Evolutionary conservation across 1,284 basidiomycete species (phyloP).

Genomic region (Naganishia liquefaciens): DNA sequence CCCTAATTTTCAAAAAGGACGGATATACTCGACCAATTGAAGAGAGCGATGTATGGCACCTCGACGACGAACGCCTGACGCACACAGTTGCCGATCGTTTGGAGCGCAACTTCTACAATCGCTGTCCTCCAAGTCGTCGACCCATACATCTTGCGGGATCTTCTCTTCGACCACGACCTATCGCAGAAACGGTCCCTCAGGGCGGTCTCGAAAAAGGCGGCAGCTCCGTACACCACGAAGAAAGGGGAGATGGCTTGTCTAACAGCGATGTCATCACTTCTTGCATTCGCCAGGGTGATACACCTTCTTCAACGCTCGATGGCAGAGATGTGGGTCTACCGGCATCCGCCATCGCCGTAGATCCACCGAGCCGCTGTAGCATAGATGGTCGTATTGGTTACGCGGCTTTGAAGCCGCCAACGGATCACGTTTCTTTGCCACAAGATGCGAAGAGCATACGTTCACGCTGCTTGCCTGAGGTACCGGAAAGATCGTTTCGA

Average conservation of each 20-base stretch:
- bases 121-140: slow-evolving; percentile 25
- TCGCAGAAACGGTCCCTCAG: background rate
- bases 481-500: background rate
- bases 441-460: too few species aligned
- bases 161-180: background rate
- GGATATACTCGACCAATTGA: slow-evolving; percentile 26
- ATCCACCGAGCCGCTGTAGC: background rate
- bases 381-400: background rate
- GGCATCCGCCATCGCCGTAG: background rate
- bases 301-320: too few species aligned
- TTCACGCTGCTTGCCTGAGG: too few species aligned
- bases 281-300: too few species aligned
- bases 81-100: slow-evolving; percentile 22
- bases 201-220: background rate
- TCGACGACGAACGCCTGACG: slow-evolving; percentile 28
- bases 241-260: too few species aligned
- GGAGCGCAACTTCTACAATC: slow-evolving; percentile 29
- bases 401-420: background rate
- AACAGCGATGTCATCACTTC: too few species aligned
- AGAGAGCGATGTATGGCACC: slow-evolving; percentile 28
- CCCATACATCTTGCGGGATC: slow-evolving; percentile 1
- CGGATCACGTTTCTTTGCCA: too few species aligned
- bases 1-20: background rate
- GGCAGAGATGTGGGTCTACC: too few species aligned
- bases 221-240: too few species aligned